Evolutionary conservation across 352 stramenopile genomes (phyloP), one percentile per base, ranked within the genome.

Genomic region (Pythium aristosporum): DNA sequence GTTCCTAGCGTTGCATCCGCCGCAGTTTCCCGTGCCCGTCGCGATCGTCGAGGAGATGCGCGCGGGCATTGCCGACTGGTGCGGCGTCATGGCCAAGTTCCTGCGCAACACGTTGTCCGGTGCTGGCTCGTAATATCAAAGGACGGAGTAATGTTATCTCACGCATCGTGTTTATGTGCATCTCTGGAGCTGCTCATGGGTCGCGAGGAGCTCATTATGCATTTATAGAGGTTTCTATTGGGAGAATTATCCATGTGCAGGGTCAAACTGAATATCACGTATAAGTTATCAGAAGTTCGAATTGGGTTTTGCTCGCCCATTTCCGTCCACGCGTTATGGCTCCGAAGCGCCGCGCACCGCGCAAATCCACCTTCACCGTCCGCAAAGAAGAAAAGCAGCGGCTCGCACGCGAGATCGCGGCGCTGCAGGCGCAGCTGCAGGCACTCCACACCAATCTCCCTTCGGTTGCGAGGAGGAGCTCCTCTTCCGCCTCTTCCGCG

Each of bases 341-440:
- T 39, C 34, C 34, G 2, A 62, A 62, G 57, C 57, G 57, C 5
- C 44, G 39, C 39, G 39, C 30, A 34, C 44, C 48, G 58, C 61
- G 61, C 34, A 68, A 68, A 32, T 55, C 61, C 13, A 68, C 61
- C 5, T 68, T 56, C 48, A 30, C 51, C 13, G 53, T 68, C 34
- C 61, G 61, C 16, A 68, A 68, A 50, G 61, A 68, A 56, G 61
- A 68, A 30, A 68, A 69, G 49, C 48, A 64, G 43, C 54, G 44
- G n/a, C 55, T 69, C 20, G 39, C 54, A 41, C 37, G 41, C 15
- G 63, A 69, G 32, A 46, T 69, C 25, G 50, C 46, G 48, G 21
- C 30, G 41, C 63, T 69, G 39, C 46, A 64, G 36, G 36, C 34
- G 12, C 61, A 68, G 32, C 42, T 28, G 34, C n/a, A 11, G 16